Conservation (phyloP, 2,329 filamentous ascomycete genomes). For the Pyrenochaeta sp. region DNA sequence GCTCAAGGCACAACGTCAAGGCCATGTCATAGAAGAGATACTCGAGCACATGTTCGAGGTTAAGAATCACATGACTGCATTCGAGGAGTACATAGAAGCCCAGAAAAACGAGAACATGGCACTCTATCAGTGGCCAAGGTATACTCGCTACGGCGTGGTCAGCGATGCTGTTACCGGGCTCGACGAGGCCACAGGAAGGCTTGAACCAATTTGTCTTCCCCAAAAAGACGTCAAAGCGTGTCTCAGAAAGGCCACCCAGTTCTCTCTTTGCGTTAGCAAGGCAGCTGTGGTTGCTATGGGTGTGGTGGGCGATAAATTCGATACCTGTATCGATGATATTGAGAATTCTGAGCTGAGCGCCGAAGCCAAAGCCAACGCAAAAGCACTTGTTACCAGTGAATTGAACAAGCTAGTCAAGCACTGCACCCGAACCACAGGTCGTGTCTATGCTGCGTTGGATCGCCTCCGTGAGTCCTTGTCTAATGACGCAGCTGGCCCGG, state of each 20-base stretch:
- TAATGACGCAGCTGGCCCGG: not conserved
- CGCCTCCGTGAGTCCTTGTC: slow-evolving; percentile 8
- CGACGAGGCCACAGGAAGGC: not conserved
- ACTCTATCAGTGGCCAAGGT: slow-evolving; percentile 22
- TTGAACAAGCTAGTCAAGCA: slow-evolving; percentile 23
- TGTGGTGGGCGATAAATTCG: slow-evolving; percentile 19
- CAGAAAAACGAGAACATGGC: slow-evolving; percentile 17
- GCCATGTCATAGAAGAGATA: slow-evolving; percentile 6
- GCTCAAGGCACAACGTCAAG: not conserved
- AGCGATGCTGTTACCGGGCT: slow-evolving; percentile 9
- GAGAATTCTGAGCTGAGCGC: slow-evolving; percentile 10
- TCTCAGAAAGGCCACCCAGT: slow-evolving; percentile 9
- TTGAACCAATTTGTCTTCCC: slow-evolving; percentile 5
- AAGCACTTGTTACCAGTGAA: slow-evolving; percentile 15
- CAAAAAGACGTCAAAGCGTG: not conserved
- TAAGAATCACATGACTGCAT: slow-evolving; percentile 13
- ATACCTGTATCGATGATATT: slow-evolving; percentile 16
- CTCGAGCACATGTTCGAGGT: slow-evolving; percentile 16
- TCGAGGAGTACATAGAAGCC: slow-evolving; percentile 12
- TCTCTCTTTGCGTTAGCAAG: slow-evolving; percentile 18
- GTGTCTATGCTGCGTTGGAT: slow-evolving; percentile 24
- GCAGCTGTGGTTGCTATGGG: slow-evolving; percentile 15
- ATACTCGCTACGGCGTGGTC: slow-evolving; percentile 12
- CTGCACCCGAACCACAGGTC: slow-evolving; percentile 17
- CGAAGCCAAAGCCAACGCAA: slow-evolving; percentile 8